phyloP scores from a whole-genome alignment of 2,329 filamentous ascomycete genomes.

The Exophiala phaeomuriformis region DNA sequence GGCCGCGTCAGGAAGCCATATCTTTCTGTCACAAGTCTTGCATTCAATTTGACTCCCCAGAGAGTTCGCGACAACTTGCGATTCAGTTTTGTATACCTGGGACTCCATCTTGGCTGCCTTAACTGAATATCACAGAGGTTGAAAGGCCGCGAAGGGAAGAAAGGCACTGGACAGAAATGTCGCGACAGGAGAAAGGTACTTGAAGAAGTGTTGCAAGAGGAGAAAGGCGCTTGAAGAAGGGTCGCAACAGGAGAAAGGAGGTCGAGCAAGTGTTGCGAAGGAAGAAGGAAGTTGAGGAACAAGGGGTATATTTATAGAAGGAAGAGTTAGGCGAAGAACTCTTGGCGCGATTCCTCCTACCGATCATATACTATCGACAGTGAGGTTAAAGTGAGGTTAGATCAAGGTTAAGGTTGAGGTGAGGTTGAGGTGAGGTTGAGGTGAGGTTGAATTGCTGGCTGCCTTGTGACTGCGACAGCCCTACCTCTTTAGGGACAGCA shows the following conservation, averaged over 20 bases:
- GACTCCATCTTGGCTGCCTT: background rate
- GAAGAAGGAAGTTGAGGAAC: background rate
- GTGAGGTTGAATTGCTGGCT: background rate
- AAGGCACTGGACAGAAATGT: background rate
- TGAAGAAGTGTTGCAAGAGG: background rate
- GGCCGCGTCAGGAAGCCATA: background rate
- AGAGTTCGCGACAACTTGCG: background rate
- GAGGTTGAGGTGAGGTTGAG: background rate
- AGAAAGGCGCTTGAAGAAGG: background rate
- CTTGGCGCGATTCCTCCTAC: too few species aligned
- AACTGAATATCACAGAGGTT: background rate
- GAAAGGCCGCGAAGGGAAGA: background rate
- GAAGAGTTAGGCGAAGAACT: background rate
- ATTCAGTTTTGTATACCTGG: background rate
- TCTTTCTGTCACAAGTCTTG: background rate
- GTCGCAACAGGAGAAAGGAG: too few species aligned
- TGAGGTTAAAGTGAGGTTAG: background rate
- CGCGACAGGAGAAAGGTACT: too few species aligned
- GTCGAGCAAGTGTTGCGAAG: too few species aligned
- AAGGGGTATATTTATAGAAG: background rate
- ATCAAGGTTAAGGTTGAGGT: background rate
- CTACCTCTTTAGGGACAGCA: conserved; percentile 10
- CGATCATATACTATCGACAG: background rate
- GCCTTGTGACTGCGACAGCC: too few species aligned
- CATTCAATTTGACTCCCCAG: background rate